A percentile compares a stretch with the other conserved stretches of the same genome.
phyloP scores from a whole-genome alignment of 345 rosid genomes.

The Linum lewisii region DNA sequence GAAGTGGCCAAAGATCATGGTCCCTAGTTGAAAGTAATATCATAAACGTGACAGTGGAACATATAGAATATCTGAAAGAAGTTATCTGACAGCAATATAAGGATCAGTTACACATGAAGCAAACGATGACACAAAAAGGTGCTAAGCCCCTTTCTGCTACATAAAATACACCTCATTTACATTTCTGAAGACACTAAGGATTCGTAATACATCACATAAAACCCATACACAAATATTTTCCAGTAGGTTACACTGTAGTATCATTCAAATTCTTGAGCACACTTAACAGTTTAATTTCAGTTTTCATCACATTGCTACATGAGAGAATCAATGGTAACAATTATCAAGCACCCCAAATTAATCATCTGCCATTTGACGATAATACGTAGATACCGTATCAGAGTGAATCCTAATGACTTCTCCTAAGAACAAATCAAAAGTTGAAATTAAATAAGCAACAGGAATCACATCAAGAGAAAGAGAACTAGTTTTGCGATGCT shows the following conservation, averaged over 20 bases:
- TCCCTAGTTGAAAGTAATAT: background rate
- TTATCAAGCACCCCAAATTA: no score
- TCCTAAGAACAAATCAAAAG: background rate
- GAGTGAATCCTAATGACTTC: background rate
- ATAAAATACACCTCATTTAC: no score
- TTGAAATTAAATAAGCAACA: background rate
- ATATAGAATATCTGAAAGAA: background rate
- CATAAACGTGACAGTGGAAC: background rate
- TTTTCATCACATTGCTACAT: no score
- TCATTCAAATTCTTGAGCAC: no score
- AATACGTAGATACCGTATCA: background rate
- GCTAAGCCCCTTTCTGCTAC: no score
- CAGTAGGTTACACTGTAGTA: no score
- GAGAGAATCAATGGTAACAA: no score
- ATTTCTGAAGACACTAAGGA: no score
- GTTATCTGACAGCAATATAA: background rate
- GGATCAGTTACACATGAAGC: background rate
- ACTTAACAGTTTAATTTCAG: no score
- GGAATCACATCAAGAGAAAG: background rate
- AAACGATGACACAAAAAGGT: no score
- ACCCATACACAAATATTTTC: no score
- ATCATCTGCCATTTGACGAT: background rate
- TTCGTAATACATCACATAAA: no score
- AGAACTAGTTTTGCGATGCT: background rate
- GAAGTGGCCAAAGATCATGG: background rate